Conservation (phyloP, 305 asterid genomes). For the Petunia hybrid region DNA sequence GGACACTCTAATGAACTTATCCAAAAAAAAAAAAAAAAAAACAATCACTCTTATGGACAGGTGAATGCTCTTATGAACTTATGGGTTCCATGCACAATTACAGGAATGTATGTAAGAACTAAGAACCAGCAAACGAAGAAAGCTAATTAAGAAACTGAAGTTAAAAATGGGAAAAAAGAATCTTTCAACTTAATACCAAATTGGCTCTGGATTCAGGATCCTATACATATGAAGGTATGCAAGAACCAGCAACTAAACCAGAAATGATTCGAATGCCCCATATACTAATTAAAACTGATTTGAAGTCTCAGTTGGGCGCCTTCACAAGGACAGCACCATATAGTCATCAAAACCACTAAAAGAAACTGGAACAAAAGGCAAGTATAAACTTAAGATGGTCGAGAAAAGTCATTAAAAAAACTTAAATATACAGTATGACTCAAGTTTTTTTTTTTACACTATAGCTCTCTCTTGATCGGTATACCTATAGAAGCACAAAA, state of each 20-base stretch:
- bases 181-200: not conserved
- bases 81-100: not conserved
- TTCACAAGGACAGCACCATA: constrained; percentile 12
- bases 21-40: too few relatives aligned
- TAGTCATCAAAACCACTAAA: constrained; percentile 1
- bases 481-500: not conserved
- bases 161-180: not conserved
- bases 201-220: not conserved
- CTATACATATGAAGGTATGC: too few relatives aligned
- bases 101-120: not conserved
- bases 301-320: constrained; percentile 9
- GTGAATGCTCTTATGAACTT: too few relatives aligned
- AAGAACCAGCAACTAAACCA: not conserved
- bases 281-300: not conserved
- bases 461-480: not conserved
- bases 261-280: not conserved
- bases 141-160: not conserved
- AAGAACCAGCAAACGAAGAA: not conserved
- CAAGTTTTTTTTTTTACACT: not conserved
- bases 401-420: constrained; percentile 8
- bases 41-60: too few relatives aligned
- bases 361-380: not conserved
- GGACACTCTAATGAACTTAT: too few relatives aligned
- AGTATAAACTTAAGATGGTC: not conserved
- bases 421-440: constrained; percentile 28